Base-by-base conservation (phyloP, 2,329 filamentous ascomycete genomes). In the Aspergillus caelatus region DNA sequence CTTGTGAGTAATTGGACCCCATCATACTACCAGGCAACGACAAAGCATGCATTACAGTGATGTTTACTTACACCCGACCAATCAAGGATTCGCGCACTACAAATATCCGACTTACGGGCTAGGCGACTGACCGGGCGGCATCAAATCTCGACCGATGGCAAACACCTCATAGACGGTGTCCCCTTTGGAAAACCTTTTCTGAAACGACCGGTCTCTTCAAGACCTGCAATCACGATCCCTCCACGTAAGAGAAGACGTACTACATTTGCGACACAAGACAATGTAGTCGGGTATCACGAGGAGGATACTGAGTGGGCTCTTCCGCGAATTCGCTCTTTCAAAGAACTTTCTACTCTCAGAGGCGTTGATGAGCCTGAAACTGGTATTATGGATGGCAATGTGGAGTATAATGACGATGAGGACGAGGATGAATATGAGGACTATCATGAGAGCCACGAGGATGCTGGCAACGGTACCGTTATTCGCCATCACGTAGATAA, bases 111-210 rank as follows among this genome's bases (percentile, higher is more conserved):
- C 74, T 78, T 95, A 10, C 88, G 88, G 71, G 85, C 88, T 55
- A 85, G 93, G 68, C 87, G 87, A 60, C 79, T 96, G 12, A 89
- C 88, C 62, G 94, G 94, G 30, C 88, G 94, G 55, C 83, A 91
- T 67, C 94, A 97, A 76, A 96, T 97, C 59, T 88, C 91, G 0
- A 72, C 81, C 2, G 91, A 92, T 75, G 94, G 94, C 4, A 89
- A 85, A 68, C 93, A 94, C 74, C 83, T 97, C 7, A 85, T 95
- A 12, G 94, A 98, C 74, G 94, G 94, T 4, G 83, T 97, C 23
- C 86, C 93, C 0, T 97, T 94, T 75, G 94, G 94, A 3, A 86
- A 90, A 64, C 89, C 90, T 1, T 88, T 88, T 72, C 79, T 94
- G 10, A 86, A 86, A 64, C 74, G 79, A 70, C 72, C 80, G 1